Evolutionary conservation across 1,284 basidiomycete genomes (phyloP), one percentile per base, ranked within the genome.

Genomic region (Apiotrichum montevideense): DNA sequence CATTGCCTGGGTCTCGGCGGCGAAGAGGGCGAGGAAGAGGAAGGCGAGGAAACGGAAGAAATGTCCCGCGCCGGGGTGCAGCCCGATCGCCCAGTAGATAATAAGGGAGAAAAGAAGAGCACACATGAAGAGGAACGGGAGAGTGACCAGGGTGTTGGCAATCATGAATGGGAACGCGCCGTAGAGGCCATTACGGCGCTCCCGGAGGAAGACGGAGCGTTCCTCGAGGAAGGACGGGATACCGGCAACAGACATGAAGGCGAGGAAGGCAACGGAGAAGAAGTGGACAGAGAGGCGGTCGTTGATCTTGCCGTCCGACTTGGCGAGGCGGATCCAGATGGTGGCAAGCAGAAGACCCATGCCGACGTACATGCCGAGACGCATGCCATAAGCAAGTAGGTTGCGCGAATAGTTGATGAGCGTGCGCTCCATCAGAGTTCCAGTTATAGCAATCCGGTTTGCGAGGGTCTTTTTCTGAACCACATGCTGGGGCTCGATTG

Each of bases 321-420:
- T 56, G 2, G 72, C 79, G 35, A 85, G 78, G 42, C 77, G 75
- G 39, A 85, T 79, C 84, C 84, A 85, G 49, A 84, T 82, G 0
- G 82, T 81, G 0, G 81, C 84, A 42, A 84, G 74, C 75, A 84
- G 79, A 3, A 83, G 56, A 0, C 80, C 82, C 79, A 83, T 81
- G 6, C 81, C 81, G 66, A 63, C 68, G 59, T 85, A 86, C 83
- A 86, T 85, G 33, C 76, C 83, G 1, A 80, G 63, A 37, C 84
- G 76, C 3, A 85, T 79, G n/a, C 84, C 83, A 66, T 84, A 86
- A 2, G 83, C 84, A 37, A 86, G 73, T 2, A 85, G 63, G 66
- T 85, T 64, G 39, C 65, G 63, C 35, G 62, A 61, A 48, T 58
- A 61, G 51, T 66, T 66, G 55, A 66, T 35, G 1, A 53, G 51